Conservation (phyloP, 2,329 filamentous ascomycete species). For the Davidsoniella australis region DNA sequence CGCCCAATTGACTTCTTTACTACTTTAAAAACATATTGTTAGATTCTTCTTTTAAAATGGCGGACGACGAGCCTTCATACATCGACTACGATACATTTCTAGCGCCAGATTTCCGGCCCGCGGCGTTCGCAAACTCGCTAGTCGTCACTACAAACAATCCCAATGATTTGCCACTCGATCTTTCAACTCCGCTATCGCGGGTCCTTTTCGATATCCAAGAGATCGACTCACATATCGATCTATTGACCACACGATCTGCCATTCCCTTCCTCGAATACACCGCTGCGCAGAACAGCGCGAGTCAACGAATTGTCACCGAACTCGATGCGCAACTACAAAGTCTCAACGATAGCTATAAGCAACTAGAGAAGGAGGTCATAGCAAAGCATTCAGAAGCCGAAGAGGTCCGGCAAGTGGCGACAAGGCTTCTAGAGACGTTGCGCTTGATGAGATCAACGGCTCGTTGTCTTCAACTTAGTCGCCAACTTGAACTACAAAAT, state of each 20-base stretch:
- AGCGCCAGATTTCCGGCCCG: slow-evolving; percentile 62
- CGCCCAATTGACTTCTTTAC: no score
- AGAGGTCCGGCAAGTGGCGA: slow-evolving; percentile 59
- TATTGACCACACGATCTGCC: slow-evolving; percentile 69
- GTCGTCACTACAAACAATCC: slow-evolving; percentile 84
- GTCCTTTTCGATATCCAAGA: slow-evolving; percentile 95
- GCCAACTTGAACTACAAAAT: slow-evolving; percentile 77
- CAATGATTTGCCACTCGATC: slow-evolving; percentile 74
- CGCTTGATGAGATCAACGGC: slow-evolving; percentile 59
- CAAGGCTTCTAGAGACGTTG: slow-evolving; percentile 65
- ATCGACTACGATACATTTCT: slow-evolving; percentile 93
- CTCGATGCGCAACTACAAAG: slow-evolving; percentile 66
- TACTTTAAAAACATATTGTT: background rate
- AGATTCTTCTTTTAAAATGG: slow-evolving; percentile 1
- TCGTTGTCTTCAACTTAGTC: slow-evolving; percentile 62
- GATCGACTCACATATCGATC: slow-evolving; percentile 88
- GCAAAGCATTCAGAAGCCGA: slow-evolving; percentile 75
- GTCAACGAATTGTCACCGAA: slow-evolving; percentile 52
- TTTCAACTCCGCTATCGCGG: slow-evolving; percentile 81
- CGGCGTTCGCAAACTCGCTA: slow-evolving; percentile 72
- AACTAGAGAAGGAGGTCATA: slow-evolving; percentile 73
- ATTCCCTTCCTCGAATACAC: slow-evolving; percentile 68
- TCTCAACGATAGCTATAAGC: slow-evolving; percentile 69
- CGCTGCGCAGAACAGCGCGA: slow-evolving; percentile 53
- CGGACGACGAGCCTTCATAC: slow-evolving; percentile 55